Base-by-base conservation (phyloP, 129 eudicot species). In the Erigeron canadensis region DNA sequence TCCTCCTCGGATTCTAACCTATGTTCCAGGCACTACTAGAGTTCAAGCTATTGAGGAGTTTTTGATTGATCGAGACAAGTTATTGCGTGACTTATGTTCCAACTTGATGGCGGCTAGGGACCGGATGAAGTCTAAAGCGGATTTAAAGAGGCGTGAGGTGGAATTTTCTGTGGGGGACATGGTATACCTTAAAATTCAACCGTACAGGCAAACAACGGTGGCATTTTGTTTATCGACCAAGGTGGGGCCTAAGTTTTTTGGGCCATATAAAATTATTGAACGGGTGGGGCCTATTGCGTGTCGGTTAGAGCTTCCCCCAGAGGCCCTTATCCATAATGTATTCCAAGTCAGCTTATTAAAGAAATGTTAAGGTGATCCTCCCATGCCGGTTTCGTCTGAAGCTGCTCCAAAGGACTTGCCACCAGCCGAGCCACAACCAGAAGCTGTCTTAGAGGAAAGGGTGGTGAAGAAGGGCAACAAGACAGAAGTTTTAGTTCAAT, bases 81-180 rank as follows among this genome's bases (percentile, higher is more conserved):
- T 63, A 5, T 4, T 63, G 6, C 50, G 69, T 16, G 22, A 13
- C 28, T 17, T 63, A 9, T n/a, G 40, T 16, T 19, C 12, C 21
- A 38, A 34, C 23, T 60, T 60, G 65, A 23, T 48, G 17, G 17
- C 16, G 6, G 45, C 69, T 47, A 23, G 13, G 19, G n/a, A 39
- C n/a, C 48, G 69, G 10, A 63, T 63, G 69, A 22, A 63, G 69
- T n/a, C 50, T 9, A 63, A 12, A 38, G 69, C 21, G 39, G 17
- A 63, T 63, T 22, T 0, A 4, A 37, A 38, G 3, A 23, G 48
- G 47, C 40, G 17, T 2, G 64, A 58, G 39, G 64, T 58, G 41
- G 40, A 58, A 19, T 58, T 58, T 39, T 8, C 16, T 15, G 64
- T 58, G 64, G 64, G 64, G 22, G 41, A 58, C 41, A 58, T 19